Evolutionary conservation across 805 yeast species (phyloP), one percentile per base, ranked within the genome.

Genomic region (Saccharomycopsis lassenensis): DNA sequence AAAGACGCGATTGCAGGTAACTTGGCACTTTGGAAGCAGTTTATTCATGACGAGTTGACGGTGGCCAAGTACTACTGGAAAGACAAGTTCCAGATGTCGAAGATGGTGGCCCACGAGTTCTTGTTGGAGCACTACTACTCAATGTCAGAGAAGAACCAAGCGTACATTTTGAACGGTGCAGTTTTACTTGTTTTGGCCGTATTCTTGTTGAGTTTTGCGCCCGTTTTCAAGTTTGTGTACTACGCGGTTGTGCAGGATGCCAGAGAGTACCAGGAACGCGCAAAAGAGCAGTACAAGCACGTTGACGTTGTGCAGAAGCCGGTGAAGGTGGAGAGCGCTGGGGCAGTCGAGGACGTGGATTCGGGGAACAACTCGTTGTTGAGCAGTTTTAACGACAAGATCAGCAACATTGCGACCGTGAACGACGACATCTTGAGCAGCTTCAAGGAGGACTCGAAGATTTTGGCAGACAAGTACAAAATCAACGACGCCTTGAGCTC

Each of bases 91-190:
- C n/a, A n/a, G n/a, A n/a, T n/a, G n/a, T n/a, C n/a, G n/a, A n/a
- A n/a, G n/a, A n/a, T n/a, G n/a, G n/a, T n/a, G 7, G 26, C 22
- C 21, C 22, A 29, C 7, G 41, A 37, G 7, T 25, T 37, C 1
- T 28, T 39, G 21, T 39, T 29, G 5, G 19, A 29, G 14, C 29
- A 36, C 19, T 39, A 35, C 17, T 35, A 31, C 30, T 35, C 36
- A 16, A 28, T 31, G n/a, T 22, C 27, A 4, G 25, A 18, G 4
- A 33, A 31, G 10, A 5, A 24, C 10, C 39, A 39, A 31, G 43
- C 35, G 12, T 19, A 17, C 17, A 31, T 17, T 7, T 14, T 24
- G 25, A 31, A 23, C 12, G 33, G 14, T 11, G 12, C 19, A 4
- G 8, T 36, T 24, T 4, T 11, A 5, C 8, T 10, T 8, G 25